Conservation (phyloP, 306 rosid genomes). For the Medicago truncatula region MtrunA17r5.0-ANR NC_053042.1:4421001-4421500, state of each 20-base stretch:
- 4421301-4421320: slow-evolving; percentile 58
- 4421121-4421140: slow-evolving; percentile 62
- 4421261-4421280: slow-evolving; percentile 68
- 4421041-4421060: slow-evolving; percentile 55
- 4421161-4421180: neutral
- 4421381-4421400: neutral
- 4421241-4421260: slow-evolving; percentile 78
- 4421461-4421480: too few relatives aligned
- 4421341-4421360: slow-evolving; percentile 83
- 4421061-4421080: slow-evolving; percentile 81
- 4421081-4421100: slow-evolving; percentile 79
- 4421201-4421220: slow-evolving; percentile 67
- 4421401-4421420: neutral
- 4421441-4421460: too few relatives aligned
- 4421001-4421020: slow-evolving; percentile 36
- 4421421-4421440: too few relatives aligned
- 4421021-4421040: slow-evolving; percentile 75
- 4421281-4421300: slow-evolving; percentile 54
- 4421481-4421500: too few relatives aligned
- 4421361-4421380: slow-evolving; percentile 65
- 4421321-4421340: slow-evolving; percentile 76
- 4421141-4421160: neutral
- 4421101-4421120: slow-evolving; percentile 78
- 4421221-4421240: slow-evolving; percentile 65
- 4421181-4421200: neutral